These are phyloP conservation scores for Clarireedia sp. DNA, from an alignment of 2,329 filamentous ascomycete genomes.

Conservation along the genomic window DNA sequence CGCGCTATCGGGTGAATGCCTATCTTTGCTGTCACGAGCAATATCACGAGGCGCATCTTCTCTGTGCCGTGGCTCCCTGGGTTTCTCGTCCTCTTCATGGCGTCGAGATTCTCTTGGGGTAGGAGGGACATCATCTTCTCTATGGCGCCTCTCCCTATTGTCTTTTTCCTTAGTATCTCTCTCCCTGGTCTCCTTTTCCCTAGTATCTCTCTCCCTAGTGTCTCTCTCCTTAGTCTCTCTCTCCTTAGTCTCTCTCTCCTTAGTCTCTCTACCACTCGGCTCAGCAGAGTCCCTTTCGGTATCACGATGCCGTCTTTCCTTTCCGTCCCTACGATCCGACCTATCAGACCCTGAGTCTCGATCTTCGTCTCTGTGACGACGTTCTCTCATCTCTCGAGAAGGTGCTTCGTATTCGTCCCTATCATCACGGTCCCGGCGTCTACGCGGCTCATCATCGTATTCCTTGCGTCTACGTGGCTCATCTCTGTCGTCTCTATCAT, in stretches of 20 bases:
- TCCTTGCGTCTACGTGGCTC: constrained; percentile 19
- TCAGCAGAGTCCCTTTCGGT: constrained; percentile 19
- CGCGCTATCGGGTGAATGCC: constrained; percentile 12
- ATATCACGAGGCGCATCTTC: constrained; percentile 3
- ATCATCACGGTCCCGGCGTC: constrained; percentile 21
- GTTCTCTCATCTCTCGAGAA: constrained; percentile 20
- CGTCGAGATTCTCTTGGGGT: not conserved
- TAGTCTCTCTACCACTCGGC: constrained; percentile 18
- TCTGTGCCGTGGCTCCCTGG: not conserved
- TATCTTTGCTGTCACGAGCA: constrained; percentile 7
- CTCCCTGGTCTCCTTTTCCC: no score
- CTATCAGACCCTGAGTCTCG: constrained; percentile 2
- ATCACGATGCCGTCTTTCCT: constrained; percentile 18
- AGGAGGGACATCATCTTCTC: constrained; percentile 14
- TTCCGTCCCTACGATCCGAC: constrained; percentile 19
- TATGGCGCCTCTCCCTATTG: constrained; percentile 16
- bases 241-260: constrained; percentile 18
- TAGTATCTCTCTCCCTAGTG: constrained; percentile 14
- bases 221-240: constrained; percentile 23
- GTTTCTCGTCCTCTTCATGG: constrained; percentile 4
- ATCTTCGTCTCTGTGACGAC: constrained; percentile 17
- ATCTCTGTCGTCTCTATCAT: constrained; percentile 22
- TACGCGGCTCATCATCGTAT: constrained; percentile 25
- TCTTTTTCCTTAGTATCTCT: constrained; percentile 20
- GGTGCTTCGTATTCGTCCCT: constrained; percentile 16